phyloP scores from a whole-genome alignment of 768 basidiomycete species.

The Boletus coccyginus region DNA sequence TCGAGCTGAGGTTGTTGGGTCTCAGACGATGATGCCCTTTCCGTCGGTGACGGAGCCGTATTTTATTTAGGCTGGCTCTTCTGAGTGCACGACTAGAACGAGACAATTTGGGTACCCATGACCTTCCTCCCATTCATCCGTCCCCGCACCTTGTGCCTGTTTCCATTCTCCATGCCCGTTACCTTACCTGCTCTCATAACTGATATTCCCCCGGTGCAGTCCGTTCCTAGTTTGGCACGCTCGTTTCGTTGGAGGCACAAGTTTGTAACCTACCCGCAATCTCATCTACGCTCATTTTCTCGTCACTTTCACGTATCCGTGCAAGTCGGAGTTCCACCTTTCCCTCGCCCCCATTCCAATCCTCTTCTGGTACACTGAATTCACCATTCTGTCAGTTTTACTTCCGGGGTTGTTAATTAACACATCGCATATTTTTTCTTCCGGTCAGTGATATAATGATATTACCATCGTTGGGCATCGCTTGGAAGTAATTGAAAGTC shows the following conservation, averaged over 20 bases:
- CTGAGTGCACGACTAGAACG: slow-evolving; percentile 24
- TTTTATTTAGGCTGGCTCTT: slow-evolving; percentile 22
- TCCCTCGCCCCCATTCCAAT: slow-evolving; percentile 9
- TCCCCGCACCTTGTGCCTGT: slow-evolving; percentile 21
- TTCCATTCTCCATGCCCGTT: slow-evolving; percentile 22
- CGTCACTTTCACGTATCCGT: slow-evolving; percentile 19
- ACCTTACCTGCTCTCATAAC: slow-evolving; percentile 29
- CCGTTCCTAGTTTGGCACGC: slow-evolving; percentile 20
- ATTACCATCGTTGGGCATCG: slow-evolving; percentile 26
- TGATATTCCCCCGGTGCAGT: slow-evolving; percentile 26
- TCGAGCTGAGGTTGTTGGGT: slow-evolving; percentile 3
- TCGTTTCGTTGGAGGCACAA: slow-evolving; percentile 30
- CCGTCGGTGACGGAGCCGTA: slow-evolving; percentile 12
- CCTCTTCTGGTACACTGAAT: slow-evolving; percentile 17
- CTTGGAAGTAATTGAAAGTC: not conserved
- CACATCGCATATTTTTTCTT: slow-evolving; percentile 33
- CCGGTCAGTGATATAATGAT: slow-evolving; percentile 42
- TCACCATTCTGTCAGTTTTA: slow-evolving; percentile 18
- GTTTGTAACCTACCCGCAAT: slow-evolving; percentile 32
- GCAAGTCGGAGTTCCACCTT: slow-evolving; percentile 9
- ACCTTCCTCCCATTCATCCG: slow-evolving; percentile 16
- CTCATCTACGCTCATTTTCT: slow-evolving; percentile 32
- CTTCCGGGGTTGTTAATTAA: slow-evolving; percentile 32
- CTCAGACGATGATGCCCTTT: slow-evolving; percentile 7
- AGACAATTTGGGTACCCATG: slow-evolving; percentile 28